Percentiles rank a stretch among this genome's conserved stretches.
Conservation (phyloP, 192 early-diverging fungal genomes). For the Haplosporangium gracile region DNA sequence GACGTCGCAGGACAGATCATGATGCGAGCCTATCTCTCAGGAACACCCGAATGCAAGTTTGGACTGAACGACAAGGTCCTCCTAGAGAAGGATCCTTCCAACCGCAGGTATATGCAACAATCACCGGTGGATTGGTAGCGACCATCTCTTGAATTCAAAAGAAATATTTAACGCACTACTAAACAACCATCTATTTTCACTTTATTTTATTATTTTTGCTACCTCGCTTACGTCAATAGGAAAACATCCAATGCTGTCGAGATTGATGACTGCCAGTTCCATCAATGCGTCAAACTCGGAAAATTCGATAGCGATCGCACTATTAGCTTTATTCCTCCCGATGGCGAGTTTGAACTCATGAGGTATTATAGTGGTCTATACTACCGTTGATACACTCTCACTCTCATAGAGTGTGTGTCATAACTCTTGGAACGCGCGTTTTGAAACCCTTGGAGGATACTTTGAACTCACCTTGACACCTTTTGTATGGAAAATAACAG, state of each 20-base stretch:
- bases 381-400: not conserved
- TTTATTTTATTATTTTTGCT: not conserved
- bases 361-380: constrained; percentile 55
- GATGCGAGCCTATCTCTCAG: constrained; percentile 96
- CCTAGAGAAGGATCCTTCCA: constrained; percentile 78
- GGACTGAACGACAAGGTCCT: constrained; percentile 93
- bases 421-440: too few relatives aligned
- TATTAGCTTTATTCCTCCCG: constrained; percentile 98
- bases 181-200: not conserved
- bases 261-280: constrained; percentile 98
- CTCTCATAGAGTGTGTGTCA: not conserved
- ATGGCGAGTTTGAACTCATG: constrained; percentile 98
- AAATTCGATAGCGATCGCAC: constrained; percentile 93
- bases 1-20: constrained; percentile 93
- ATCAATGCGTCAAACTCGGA: constrained; percentile 96
- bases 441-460: not conserved
- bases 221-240: not conserved
- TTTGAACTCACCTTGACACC: not conserved
- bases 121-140: too few relatives aligned
- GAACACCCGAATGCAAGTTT: constrained; percentile 98
- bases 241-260: constrained; percentile 79
- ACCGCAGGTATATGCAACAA: constrained; percentile 37
- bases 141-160: not conserved
- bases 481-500: constrained; percentile 41
- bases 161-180: not conserved